These are phyloP conservation scores for Collybia nuda DNA, from an alignment of 768 basidiomycete genomes.

Conservation along the genomic window DNA sequence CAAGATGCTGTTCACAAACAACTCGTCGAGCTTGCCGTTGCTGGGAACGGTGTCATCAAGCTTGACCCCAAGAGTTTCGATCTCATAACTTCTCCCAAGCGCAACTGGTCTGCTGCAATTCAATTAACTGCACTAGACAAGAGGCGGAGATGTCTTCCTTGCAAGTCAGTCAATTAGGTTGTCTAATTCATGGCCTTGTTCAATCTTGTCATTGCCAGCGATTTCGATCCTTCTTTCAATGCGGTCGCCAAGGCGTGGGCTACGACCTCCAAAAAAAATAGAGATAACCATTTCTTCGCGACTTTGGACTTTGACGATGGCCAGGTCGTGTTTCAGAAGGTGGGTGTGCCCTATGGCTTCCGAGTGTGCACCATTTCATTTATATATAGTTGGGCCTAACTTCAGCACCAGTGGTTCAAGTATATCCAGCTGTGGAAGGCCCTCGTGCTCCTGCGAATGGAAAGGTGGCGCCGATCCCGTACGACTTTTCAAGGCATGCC, in stretches of 20 bases:
- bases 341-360: conserved; percentile 20
- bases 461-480: conserved; percentile 58
- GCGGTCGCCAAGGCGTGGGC: conserved; percentile 85
- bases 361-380: not conserved
- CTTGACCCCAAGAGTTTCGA: conserved; percentile 79
- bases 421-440: conserved; percentile 74
- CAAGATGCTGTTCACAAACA: conserved; percentile 41
- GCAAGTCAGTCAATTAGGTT: conserved; percentile 62
- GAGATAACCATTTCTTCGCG: conserved; percentile 89
- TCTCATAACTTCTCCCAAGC: conserved; percentile 68
- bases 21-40: conserved; percentile 66
- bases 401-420: conserved; percentile 83
- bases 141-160: conserved; percentile 85
- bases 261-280: conserved; percentile 52
- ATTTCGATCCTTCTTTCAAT: conserved; percentile 84
- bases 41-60: conserved; percentile 77
- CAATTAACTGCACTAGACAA: conserved; percentile 86
- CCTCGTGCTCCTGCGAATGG: conserved; percentile 59
- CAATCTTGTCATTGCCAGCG: conserved; percentile 42
- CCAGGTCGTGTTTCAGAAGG: conserved; percentile 77
- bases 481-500: conserved; percentile 77
- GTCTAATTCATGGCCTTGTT: not conserved
- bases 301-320: conserved; percentile 86
- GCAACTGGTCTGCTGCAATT: conserved; percentile 86
- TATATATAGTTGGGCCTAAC: conserved; percentile 67